Base-by-base conservation (phyloP, 2,329 filamentous ascomycete genomes). In the Cryphonectria radicalis region DNA sequence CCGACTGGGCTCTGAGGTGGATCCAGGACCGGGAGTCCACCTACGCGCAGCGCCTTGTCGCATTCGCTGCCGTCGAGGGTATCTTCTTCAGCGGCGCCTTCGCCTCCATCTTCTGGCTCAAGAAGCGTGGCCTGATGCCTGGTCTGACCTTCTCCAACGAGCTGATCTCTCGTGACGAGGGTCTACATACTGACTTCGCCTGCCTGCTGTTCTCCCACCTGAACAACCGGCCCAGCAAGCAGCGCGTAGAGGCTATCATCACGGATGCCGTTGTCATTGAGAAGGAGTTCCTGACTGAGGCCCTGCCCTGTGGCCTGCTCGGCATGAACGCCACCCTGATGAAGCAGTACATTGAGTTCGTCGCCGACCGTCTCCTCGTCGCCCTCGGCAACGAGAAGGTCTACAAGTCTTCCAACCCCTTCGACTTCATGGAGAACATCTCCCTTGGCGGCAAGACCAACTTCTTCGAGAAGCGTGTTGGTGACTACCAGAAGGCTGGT, bases 391-490 rank as follows among this genome's bases (percentile, higher is more conserved):
- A 98, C 84, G 89, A 93, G 78, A 98, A 98, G 88, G 88, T 93
- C 78, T 99, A 97, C 90, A 93, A 96, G 80, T 87, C 92, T 37
- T 89, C 91, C 82, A 99, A 99, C 86, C 96, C 96, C 81, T 99
- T 99, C 82, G 96, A 99, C 88, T 99, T 99, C 84, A 99, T 99
- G 96, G 96, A 99, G 89, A 98, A 97, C 85, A 99, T 99, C 84
- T 98, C 96, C 32, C 89, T 99, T 14, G 93, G 94, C 67, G 96
- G 96, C 84, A 99, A 99, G 93, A 99, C 96, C 82, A 99, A 99
- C 91, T 99, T 99, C 90, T 99, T 99, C 82, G 96, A 99, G 92
- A 99, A 99, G 93, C 94, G 96, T 78, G 96, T 99, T 71, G 96
- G 92, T 82, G 96, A 99, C 80, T 99, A 99, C 90, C 96, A 99